These are phyloP conservation scores for Eremothecium sinecaudum DNA, from an alignment of 1,139 yeast genomes.

Conservation along the genomic window DNA sequence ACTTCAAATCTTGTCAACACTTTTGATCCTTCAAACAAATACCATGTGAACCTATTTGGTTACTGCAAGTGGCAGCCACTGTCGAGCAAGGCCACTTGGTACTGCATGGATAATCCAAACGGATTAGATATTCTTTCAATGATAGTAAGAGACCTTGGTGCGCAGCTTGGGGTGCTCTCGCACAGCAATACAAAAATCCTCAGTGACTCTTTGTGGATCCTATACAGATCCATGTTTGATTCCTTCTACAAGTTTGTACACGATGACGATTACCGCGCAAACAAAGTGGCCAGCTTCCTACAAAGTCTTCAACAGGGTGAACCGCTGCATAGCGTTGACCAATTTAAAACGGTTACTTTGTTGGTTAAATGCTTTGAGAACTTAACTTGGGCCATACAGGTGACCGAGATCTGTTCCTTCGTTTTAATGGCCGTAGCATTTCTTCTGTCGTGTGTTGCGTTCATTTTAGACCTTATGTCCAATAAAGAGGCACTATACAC, in stretches of 20 bases:
- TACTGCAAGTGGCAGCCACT: slow-evolving; percentile 20
- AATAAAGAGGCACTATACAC: neutral
- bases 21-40: slow-evolving; percentile 18
- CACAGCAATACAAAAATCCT: slow-evolving; percentile 17
- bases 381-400: slow-evolving; percentile 2
- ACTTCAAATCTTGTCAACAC: slow-evolving; percentile 25
- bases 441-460: slow-evolving; percentile 1
- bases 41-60: slow-evolving; percentile 23
- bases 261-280: slow-evolving; percentile 5
- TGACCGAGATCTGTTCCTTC: slow-evolving; percentile 3
- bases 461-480: slow-evolving; percentile 1
- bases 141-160: slow-evolving; percentile 25
- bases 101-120: slow-evolving; percentile 19
- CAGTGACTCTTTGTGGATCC: slow-evolving; percentile 20
- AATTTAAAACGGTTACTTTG: slow-evolving; percentile 3
- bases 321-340: slow-evolving; percentile 4
- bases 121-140: slow-evolving; percentile 26
- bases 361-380: slow-evolving; percentile 3
- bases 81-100: slow-evolving; percentile 9
- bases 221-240: slow-evolving; percentile 7
- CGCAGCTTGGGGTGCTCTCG: slow-evolving; percentile 23
- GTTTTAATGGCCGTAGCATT: slow-evolving; percentile 1
- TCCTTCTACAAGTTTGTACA: slow-evolving; percentile 9
- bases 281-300: slow-evolving; percentile 5
- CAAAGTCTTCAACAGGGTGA: slow-evolving; percentile 4